Evolutionary conservation across 1,284 basidiomycete genomes (phyloP), one percentile per base, ranked within the genome.

Genomic region (Ceratorhiza oryzae-sativae): DNA sequence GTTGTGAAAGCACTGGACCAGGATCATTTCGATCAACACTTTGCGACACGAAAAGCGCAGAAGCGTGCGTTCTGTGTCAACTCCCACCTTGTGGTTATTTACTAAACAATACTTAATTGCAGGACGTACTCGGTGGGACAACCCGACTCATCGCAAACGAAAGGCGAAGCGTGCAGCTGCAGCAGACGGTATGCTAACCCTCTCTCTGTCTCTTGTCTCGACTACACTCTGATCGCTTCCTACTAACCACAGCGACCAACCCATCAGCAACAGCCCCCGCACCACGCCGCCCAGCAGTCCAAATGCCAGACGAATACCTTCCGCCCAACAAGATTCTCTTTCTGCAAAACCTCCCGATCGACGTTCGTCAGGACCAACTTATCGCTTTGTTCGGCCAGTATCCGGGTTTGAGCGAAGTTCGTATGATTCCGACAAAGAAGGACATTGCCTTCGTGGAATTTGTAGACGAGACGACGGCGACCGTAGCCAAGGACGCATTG

Each of bases 261-360:
- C 90, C 91, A 39, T 87, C 85, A 41, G 82, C 86, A 18, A 84
- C 90, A 9, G 81, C 83, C 15, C 87, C 91, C 20, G 86, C 86
- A 48, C 82, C 90, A 30, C 92, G 90, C 80, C 86, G 92, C 70
- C 90, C 91, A 39, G 88, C 90, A 76, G 90, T 98, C 75, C 93
- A 95, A 79, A 96, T 97, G 93, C 96, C 97, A 36, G 97, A 99
- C 90, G 97, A 99, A 81, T 99, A 99, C 82, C 87, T 99, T 8
- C 97, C 97, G 3, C 97, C 97, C 36, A 99, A 99, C 91, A 95
- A 95, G 81, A 97, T 98, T 82, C 87, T 99, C 71, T 99, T 99
- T 86, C 81, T 99, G 75, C 97, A 99, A 83, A 97, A 97, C 80
- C 84, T 97, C 34, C 95, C 95, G n/a, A 82, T 83, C 65, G 93